These are phyloP conservation scores for Aspergillus fischeri DNA, from an alignment of 2,329 filamentous ascomycete genomes.

Conservation along the genomic window DNA sequence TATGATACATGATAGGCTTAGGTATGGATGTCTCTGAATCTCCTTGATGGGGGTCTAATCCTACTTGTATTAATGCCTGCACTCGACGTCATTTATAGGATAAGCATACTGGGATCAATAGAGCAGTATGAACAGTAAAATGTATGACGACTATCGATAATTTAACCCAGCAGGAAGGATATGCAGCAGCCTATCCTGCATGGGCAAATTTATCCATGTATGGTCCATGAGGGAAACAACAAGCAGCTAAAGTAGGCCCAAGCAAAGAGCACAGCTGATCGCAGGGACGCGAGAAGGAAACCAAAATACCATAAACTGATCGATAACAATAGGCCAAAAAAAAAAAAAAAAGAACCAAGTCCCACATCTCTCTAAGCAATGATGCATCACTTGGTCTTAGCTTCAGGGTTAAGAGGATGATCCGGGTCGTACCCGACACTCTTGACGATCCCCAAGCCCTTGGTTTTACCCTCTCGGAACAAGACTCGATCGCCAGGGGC, in stretches of 20 bases:
- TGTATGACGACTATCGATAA: not conserved
- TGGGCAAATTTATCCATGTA: not conserved
- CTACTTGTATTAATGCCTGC: not conserved
- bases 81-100: not conserved
- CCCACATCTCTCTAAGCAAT: not conserved
- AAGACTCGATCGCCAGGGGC: constrained; percentile 82
- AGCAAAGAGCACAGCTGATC: not conserved
- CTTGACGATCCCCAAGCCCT: constrained; percentile 93
- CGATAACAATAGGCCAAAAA: not conserved
- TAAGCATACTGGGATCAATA: not conserved
- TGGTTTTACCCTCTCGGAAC: constrained; percentile 91
- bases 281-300: not conserved
- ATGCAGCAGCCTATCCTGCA: not conserved
- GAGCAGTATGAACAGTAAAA: not conserved
- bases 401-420: constrained; percentile 44
- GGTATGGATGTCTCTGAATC: not conserved
- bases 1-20: not conserved
- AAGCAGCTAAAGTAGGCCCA: not conserved
- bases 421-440: constrained; percentile 77
- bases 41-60: not conserved
- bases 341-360: constrained; percentile 1
- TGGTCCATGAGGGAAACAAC: not conserved
- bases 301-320: not conserved
- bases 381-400: constrained; percentile 15
- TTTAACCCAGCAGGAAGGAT: not conserved